Evolutionary conservation across 768 basidiomycete genomes (phyloP), one percentile per base, ranked within the genome.

Genomic region (Lentinula sp.): DNA sequence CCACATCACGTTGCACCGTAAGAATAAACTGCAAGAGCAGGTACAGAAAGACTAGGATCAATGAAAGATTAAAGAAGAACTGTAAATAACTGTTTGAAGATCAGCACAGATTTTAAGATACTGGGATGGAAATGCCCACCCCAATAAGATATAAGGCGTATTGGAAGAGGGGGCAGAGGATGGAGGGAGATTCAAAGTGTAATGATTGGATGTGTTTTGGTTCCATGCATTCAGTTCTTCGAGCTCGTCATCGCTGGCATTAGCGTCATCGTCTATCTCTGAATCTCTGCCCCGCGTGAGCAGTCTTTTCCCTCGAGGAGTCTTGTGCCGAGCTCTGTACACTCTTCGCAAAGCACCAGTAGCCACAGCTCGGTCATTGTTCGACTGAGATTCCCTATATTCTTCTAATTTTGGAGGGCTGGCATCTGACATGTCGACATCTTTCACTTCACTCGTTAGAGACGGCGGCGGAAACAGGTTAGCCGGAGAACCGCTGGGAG

Each of bases 1-100:
- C 85, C 23, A 99, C 94, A 70, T 99, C 96, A 57, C 84, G 82
- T 67, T 93, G 90, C 37, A 99, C 87, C 8, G 94, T 95, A 61
- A 91, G 76, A 68, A 98, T 87, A 74, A 95, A 94, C 70, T 90
- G 87, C 51, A 95, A 75, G 49, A 89, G 77, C 61, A 98, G 80
- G 70, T 95, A 97, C 63, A 99, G 75, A 68, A 92, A 89, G 52
- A 95, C 76, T 43, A 55, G 67, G 52, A 94, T 85, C 40, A 98
- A 82, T 5, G 90, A 87, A 23, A 91, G 75, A 73, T 98, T 97
- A 78, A 97, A 97, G 73, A 91, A 85, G 75, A 98, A 93, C 70
- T 98, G 96, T 21, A 96, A 77, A 73, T 98, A 98, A 63, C 92
- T 91, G 63, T 61, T 46, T 56, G 53, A 61, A 31, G 59, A 57